phyloP scores from a whole-genome alignment of 1,284 basidiomycete genomes.

The Boletellus dicymbophilus region DNA sequence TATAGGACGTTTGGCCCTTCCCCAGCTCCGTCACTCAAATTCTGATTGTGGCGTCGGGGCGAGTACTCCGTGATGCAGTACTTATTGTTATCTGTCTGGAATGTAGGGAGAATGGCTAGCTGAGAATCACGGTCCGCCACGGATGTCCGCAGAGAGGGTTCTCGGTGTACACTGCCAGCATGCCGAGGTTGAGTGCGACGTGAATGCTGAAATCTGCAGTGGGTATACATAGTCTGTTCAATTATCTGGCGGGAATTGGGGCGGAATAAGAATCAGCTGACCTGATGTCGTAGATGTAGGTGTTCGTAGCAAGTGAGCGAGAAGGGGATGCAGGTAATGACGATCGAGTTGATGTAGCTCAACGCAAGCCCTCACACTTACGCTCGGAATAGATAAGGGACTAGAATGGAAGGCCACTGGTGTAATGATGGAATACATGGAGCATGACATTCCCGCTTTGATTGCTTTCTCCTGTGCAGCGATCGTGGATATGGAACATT shows the following conservation, averaged over 20 bases:
- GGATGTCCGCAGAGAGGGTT: slow-evolving; percentile 58
- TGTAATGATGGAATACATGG: background rate
- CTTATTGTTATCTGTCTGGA: slow-evolving; percentile 63
- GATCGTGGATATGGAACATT: slow-evolving; percentile 57
- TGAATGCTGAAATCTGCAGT: too few species aligned
- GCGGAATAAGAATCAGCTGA: slow-evolving; percentile 57
- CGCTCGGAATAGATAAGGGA: background rate
- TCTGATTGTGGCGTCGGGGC: slow-evolving; percentile 55
- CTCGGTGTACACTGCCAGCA: slow-evolving; percentile 25
- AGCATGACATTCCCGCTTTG: slow-evolving; percentile 18
- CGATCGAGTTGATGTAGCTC: background rate
- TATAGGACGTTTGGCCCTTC: slow-evolving; percentile 54
- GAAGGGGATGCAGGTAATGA: background rate
- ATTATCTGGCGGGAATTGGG: slow-evolving; percentile 60
- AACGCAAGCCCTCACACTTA: background rate
- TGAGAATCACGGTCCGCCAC: slow-evolving; percentile 61
- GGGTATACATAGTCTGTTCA: slow-evolving; percentile 49
- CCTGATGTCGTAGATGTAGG: slow-evolving; percentile 27
- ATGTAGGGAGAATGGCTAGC: slow-evolving; percentile 54
- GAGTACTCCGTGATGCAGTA: slow-evolving; percentile 48
- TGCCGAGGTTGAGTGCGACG: background rate
- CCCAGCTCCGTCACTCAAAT: slow-evolving; percentile 52
- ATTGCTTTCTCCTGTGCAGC: slow-evolving; percentile 47
- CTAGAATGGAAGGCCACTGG: background rate
- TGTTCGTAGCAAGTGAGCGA: background rate